Evolutionary conservation across 148 eudicot genomes (phyloP).

Genomic region (Rhododendron griersonianum): DNA sequence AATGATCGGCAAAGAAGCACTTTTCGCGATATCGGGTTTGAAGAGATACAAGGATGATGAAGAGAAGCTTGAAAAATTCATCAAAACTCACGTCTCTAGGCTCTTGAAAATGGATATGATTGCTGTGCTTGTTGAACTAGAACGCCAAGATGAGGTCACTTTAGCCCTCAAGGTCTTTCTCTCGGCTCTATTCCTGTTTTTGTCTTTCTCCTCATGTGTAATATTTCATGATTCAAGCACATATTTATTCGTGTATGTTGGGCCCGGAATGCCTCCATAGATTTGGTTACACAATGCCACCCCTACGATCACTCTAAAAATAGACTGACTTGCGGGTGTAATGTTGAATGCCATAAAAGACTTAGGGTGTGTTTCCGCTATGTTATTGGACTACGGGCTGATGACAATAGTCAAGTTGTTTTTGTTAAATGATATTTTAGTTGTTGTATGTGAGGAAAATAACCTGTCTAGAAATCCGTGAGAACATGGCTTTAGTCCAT

Average conservation of each 20-base stretch:
- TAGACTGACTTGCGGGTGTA: not conserved
- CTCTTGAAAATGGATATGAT: slow-evolving; percentile 79
- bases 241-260: no score
- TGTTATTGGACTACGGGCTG: not conserved
- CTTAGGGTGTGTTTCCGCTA: not conserved
- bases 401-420: not conserved
- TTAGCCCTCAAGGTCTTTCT: slow-evolving; percentile 72
- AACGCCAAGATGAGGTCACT: slow-evolving; percentile 68
- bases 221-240: not conserved
- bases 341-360: not conserved
- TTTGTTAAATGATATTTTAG: not conserved
- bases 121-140: slow-evolving; percentile 78
- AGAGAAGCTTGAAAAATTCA: slow-evolving; percentile 55
- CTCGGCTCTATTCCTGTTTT: not conserved
- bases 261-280: not conserved
- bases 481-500: not conserved
- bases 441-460: not conserved
- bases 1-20: slow-evolving; percentile 83
- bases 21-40: slow-evolving; percentile 59
- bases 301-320: not conserved
- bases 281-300: not conserved
- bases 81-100: slow-evolving; percentile 62
- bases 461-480: not conserved
- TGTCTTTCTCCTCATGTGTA: not conserved
- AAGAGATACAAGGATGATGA: slow-evolving; percentile 70